A percentile compares a stretch with the other conserved stretches of the same genome.
Evolutionary conservation across 2,329 filamentous ascomycete species (phyloP).

Genomic region (Aspergillus ustus): DNA sequence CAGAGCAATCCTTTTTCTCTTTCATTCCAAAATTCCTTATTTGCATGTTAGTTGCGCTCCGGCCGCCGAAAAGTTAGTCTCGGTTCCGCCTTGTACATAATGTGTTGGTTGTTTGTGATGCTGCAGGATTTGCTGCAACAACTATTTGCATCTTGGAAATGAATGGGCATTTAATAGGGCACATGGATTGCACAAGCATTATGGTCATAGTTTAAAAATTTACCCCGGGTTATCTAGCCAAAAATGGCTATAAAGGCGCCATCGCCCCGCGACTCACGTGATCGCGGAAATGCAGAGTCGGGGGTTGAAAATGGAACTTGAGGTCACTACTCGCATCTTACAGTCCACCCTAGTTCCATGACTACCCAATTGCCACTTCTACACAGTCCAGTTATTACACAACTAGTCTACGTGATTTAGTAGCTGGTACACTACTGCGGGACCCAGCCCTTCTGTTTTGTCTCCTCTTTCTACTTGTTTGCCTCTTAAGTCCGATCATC

Average conservation of each 20-base stretch:
- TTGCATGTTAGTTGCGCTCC: conserved; percentile 21
- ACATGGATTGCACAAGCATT: too few relatives aligned
- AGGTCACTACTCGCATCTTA: conserved; percentile 32
- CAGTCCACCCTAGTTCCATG: not conserved
- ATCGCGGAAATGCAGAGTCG: not conserved
- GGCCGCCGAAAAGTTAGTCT: conserved; percentile 24
- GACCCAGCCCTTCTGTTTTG: not conserved
- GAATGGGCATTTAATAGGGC: conserved; percentile 6
- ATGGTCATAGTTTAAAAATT: too few relatives aligned
- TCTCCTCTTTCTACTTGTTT: conserved; percentile 4
- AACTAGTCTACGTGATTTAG: not conserved
- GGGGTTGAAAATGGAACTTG: not conserved
- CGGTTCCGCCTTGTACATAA: conserved; percentile 26
- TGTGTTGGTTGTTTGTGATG: conserved; percentile 19
- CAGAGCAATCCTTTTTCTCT: not conserved
- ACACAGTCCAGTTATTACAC: not conserved
- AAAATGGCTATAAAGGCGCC: conserved; percentile 3
- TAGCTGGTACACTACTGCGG: conserved; percentile 6
- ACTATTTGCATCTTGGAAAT: conserved; percentile 20
- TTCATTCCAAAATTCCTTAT: conserved; percentile 11
- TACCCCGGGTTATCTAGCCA: not conserved
- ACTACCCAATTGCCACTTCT: not conserved
- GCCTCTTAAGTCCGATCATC: conserved; percentile 6
- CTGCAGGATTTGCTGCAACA: conserved; percentile 8
- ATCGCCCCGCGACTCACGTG: conserved; percentile 11